A percentile compares a stretch with the other conserved stretches of the same genome.
Conservation (phyloP, 1,139 yeast species). For the Kodamaea arcana region DNA sequence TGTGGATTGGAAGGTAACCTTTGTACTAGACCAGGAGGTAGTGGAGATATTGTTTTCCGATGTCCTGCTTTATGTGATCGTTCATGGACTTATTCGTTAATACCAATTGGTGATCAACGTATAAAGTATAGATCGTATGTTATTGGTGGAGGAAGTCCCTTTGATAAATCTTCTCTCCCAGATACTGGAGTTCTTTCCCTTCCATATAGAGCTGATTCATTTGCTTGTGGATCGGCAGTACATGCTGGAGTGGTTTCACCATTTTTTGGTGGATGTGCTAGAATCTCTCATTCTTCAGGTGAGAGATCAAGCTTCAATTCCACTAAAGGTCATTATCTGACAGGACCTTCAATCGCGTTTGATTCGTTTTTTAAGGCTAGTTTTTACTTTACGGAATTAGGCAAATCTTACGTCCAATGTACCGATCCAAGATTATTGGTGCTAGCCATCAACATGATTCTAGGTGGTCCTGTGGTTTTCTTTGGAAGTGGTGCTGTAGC, state of each 20-base stretch:
- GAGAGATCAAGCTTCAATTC: constrained; percentile 46
- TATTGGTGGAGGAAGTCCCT: constrained; percentile 63
- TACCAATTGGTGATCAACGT: constrained; percentile 66
- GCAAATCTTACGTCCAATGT: constrained; percentile 41
- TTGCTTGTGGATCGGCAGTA: constrained; percentile 84
- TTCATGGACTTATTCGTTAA: constrained; percentile 71
- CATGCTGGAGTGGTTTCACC: constrained; percentile 81
- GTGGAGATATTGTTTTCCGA: constrained; percentile 53
- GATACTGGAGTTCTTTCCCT: not conserved
- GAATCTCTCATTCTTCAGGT: constrained; percentile 54
- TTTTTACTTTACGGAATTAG: constrained; percentile 47
- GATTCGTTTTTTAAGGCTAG: constrained; percentile 74
- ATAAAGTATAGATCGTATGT: constrained; percentile 70
- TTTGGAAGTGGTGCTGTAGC: constrained; percentile 52
- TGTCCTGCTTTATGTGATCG: constrained; percentile 90
- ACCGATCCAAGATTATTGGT: constrained; percentile 63
- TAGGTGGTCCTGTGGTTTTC: constrained; percentile 59
- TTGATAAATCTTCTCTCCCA: no score
- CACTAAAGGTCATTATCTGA: constrained; percentile 44
- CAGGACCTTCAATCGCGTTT: constrained; percentile 57
- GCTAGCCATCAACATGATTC: constrained; percentile 51
- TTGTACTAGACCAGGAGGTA: constrained; percentile 47
- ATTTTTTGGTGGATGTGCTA: constrained; percentile 76
- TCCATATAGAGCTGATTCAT: constrained; percentile 86
- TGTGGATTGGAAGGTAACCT: constrained; percentile 70